A percentile compares a stretch with the other conserved stretches of the same genome.
These are phyloP conservation scores for Asterophora lycoperdoides DNA, from an alignment of 768 basidiomycete species.

Conservation along the genomic window DNA sequence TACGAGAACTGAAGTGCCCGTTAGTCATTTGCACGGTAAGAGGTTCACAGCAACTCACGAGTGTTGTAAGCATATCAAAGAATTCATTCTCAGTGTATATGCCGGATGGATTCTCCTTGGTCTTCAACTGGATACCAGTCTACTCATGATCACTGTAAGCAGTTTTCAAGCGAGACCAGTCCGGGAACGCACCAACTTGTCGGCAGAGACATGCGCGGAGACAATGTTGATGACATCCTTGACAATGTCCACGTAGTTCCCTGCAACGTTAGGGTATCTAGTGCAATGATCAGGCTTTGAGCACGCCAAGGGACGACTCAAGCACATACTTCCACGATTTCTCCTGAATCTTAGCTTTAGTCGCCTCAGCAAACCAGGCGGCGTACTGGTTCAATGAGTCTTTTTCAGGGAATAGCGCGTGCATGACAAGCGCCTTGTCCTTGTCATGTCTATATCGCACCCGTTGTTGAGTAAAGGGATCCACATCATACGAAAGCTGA, in stretches of 20 bases:
- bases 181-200: constrained; percentile 2
- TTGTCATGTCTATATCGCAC: constrained; percentile 28
- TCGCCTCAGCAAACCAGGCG: constrained; percentile 26
- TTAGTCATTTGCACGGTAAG: background rate
- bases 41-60: too few relatives aligned
- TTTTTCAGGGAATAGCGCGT: constrained; percentile 34
- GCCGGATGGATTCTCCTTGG: constrained; percentile 39
- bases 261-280: constrained; percentile 3
- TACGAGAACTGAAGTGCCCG: constrained; percentile 9
- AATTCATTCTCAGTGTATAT: constrained; percentile 43
- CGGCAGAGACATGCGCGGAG: constrained; percentile 2
- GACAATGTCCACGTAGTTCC: constrained; percentile 4
- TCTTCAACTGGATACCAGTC: constrained; percentile 43
- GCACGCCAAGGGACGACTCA: too few relatives aligned
- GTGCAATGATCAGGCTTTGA: too few relatives aligned
- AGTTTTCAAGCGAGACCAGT: too few relatives aligned
- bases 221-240: constrained; percentile 4
- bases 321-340: constrained; percentile 25
- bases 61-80: constrained; percentile 37
- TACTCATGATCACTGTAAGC: background rate
- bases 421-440: constrained; percentile 27
- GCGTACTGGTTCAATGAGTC: constrained; percentile 26
- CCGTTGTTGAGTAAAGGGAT: too few relatives aligned
- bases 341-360: constrained; percentile 27
- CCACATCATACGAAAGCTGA: background rate